Percentiles rank a stretch among this genome's conserved stretches.
These are phyloP conservation scores for Mycena galopus DNA, from an alignment of 768 basidiomycete genomes.

Conservation along the genomic window DNA sequence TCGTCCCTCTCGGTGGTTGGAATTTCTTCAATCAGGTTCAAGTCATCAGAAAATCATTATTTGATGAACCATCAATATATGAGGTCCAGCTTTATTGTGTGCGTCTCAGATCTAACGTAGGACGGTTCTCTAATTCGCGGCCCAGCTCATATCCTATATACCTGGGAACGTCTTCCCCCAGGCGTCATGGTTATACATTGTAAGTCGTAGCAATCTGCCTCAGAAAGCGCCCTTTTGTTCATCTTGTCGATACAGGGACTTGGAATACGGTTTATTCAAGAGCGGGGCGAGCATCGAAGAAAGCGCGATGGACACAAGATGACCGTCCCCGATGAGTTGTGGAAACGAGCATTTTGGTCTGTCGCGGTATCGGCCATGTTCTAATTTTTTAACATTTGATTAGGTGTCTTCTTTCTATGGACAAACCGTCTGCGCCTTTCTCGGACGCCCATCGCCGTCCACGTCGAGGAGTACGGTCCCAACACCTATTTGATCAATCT, in stretches of 20 bases:
- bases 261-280: conserved; percentile 73
- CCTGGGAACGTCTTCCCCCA: conserved; percentile 65
- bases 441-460: conserved; percentile 78
- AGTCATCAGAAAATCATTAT: conserved; percentile 67
- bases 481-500: background rate
- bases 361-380: background rate
- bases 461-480: conserved; percentile 72
- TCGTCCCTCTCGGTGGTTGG: conserved; percentile 68
- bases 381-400: background rate
- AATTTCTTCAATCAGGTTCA: conserved; percentile 69
- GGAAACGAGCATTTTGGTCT: conserved; percentile 71
- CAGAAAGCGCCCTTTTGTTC: background rate
- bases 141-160: conserved; percentile 49
- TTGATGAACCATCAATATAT: conserved; percentile 71
- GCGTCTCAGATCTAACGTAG: conserved; percentile 42
- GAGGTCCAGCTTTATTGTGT: conserved; percentile 82
- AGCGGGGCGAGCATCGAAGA: conserved; percentile 72
- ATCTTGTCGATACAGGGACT: conserved; percentile 47
- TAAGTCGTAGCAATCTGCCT: background rate
- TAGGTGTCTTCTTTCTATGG: conserved; percentile 49
- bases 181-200: conserved; percentile 66
- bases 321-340: conserved; percentile 67
- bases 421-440: conserved; percentile 55
- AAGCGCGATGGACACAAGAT: conserved; percentile 48
- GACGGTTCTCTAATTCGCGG: background rate